These are phyloP conservation scores for Phellopilus nigrolimitatus DNA, from an alignment of 1,284 basidiomycete species.

Conservation along the genomic window DNA sequence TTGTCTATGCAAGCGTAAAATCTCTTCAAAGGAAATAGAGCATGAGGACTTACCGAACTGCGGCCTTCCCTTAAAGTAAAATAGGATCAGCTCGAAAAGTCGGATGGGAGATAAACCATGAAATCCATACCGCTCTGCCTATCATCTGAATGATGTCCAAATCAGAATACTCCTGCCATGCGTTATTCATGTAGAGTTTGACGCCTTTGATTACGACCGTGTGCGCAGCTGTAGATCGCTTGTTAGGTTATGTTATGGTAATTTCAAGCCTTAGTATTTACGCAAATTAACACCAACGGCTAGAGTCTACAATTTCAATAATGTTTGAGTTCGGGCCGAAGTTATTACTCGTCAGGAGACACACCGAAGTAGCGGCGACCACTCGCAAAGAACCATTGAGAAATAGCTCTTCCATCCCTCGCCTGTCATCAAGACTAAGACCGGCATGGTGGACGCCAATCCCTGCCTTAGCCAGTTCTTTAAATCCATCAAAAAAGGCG, in stretches of 20 bases:
- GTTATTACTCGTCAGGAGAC: no score
- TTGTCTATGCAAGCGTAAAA: slow-evolving; percentile 45
- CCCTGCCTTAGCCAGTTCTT: slow-evolving; percentile 59
- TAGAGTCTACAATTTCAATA: slow-evolving; percentile 51
- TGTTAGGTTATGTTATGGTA: slow-evolving; percentile 15
- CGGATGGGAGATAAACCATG: neutral
- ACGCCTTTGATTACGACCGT: slow-evolving; percentile 82
- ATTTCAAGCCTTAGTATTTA: slow-evolving; percentile 33
- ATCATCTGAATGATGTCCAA: slow-evolving; percentile 85
- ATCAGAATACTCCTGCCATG: slow-evolving; percentile 71
- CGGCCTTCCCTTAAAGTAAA: slow-evolving; percentile 70
- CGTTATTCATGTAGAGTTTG: slow-evolving; percentile 61
- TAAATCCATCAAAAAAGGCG: slow-evolving; percentile 10
- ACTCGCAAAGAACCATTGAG: slow-evolving; percentile 60
- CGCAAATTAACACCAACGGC: slow-evolving; percentile 88
- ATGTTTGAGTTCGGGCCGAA: no score
- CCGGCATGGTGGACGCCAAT: slow-evolving; percentile 89
- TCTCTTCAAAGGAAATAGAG: neutral
- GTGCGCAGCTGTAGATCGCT: slow-evolving; percentile 54
- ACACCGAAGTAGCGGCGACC: slow-evolving; percentile 69
- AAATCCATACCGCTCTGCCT: slow-evolving; percentile 59
- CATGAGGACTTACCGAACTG: slow-evolving; percentile 66
- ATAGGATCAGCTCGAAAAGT: neutral
- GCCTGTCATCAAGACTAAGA: slow-evolving; percentile 66
- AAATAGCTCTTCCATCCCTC: slow-evolving; percentile 67